Evolutionary conservation across 352 stramenopile species (phyloP).

Genomic region (Phytopythium oedochilum): DNA sequence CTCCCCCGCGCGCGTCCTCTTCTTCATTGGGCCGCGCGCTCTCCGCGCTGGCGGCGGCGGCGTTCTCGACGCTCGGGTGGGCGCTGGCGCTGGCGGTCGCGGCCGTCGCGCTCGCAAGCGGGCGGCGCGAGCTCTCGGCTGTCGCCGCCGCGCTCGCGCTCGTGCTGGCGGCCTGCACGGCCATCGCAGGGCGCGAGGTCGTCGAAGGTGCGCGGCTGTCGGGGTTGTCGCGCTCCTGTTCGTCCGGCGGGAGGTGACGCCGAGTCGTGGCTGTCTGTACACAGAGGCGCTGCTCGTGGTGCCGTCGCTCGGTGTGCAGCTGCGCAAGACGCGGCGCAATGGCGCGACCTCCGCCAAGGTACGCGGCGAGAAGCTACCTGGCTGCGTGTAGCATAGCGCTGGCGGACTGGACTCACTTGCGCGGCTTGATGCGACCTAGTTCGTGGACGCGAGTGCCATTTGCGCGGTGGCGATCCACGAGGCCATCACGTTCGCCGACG

Average conservation of each 20-base stretch:
- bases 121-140: not conserved
- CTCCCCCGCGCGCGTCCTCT: not conserved
- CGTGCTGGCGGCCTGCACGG: not conserved
- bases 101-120: not conserved
- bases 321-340: constrained; percentile 54
- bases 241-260: no score
- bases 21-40: not conserved
- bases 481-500: constrained; percentile 70
- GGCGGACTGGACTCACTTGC: no score
- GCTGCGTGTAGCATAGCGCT: no score
- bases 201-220: not conserved
- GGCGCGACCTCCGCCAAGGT: constrained; percentile 28
- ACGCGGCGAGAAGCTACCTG: no score
- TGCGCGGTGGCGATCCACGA: constrained; percentile 78
- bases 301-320: constrained; percentile 65
- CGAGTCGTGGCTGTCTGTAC: no score
- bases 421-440: constrained; percentile 8
- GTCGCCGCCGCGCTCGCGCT: not conserved
- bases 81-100: not conserved
- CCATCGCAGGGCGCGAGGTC: not conserved
- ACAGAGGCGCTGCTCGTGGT: constrained; percentile 76
- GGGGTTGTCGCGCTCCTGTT: not conserved
- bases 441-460: constrained; percentile 42
- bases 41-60: not conserved
- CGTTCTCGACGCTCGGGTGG: not conserved